Evolutionary conservation across 1,284 basidiomycete genomes (phyloP).

Genomic region (Trichosporon ovoides): DNA sequence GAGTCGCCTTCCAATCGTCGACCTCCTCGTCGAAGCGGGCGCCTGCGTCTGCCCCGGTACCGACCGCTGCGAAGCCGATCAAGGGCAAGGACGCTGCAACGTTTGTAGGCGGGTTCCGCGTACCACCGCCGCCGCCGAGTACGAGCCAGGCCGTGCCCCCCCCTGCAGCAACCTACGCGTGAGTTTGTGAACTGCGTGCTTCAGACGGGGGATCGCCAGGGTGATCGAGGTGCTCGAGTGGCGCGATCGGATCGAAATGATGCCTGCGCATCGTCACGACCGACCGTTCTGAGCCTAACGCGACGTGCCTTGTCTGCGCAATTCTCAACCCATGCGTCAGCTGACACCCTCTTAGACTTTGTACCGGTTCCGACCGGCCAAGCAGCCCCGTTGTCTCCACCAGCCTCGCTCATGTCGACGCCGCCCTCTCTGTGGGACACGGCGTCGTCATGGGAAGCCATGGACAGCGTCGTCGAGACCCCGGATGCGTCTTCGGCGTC

Average conservation of each 20-base stretch:
- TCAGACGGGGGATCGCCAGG: neutral
- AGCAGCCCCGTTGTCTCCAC: slow-evolving; percentile 34
- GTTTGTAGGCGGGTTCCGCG: slow-evolving; percentile 4
- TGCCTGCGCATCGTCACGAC: neutral
- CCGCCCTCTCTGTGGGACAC: slow-evolving; percentile 36
- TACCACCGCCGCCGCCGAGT: neutral
- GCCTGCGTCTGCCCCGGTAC: neutral
- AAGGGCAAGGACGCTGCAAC: neutral
- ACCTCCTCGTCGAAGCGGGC: neutral
- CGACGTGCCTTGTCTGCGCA: neutral
- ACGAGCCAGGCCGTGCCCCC: slow-evolving; percentile 6
- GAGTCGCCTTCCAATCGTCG: slow-evolving; percentile 16
- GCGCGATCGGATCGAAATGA: slow-evolving; percentile 4
- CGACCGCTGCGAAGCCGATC: neutral
- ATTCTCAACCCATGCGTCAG: neutral
- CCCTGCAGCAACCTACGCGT: slow-evolving; percentile 11
- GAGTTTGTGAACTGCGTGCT: neutral
- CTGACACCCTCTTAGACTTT: slow-evolving; percentile 13
- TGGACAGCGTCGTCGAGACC: slow-evolving; percentile 22
- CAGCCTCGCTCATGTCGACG: slow-evolving; percentile 37
- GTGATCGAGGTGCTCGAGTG: neutral
- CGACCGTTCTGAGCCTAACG: neutral
- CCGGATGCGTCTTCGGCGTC: slow-evolving; percentile 10
- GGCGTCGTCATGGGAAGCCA: slow-evolving; percentile 24
- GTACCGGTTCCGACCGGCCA: slow-evolving; percentile 20